Conservation (phyloP, 78 protist species). For the Acrasis kona region DNA sequence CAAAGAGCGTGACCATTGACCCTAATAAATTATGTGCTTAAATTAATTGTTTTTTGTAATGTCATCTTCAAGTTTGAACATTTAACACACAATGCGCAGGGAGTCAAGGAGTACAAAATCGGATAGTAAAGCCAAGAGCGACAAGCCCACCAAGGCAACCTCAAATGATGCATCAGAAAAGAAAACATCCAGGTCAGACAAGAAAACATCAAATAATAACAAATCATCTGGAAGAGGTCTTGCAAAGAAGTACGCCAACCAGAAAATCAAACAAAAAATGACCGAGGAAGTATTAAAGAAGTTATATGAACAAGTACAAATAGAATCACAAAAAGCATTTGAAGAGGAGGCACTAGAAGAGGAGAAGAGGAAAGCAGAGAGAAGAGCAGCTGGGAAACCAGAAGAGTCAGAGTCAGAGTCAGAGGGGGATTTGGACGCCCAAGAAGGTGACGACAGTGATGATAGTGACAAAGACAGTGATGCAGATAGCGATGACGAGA, state of each 20-base stretch:
- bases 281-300: background rate
- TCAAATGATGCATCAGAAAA: background rate
- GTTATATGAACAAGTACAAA: background rate
- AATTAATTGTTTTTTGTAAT: no score
- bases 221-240: background rate
- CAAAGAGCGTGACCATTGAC: constrained; percentile 89
- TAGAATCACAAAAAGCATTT: background rate
- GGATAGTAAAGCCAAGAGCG: background rate
- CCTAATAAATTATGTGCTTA: no score
- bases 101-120: background rate
- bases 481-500: background rate
- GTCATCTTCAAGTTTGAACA: no score
- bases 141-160: background rate
- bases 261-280: background rate
- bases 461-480: background rate
- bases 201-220: background rate
- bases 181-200: background rate
- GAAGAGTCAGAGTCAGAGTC: background rate
- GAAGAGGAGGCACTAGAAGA: background rate
- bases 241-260: background rate
- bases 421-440: background rate
- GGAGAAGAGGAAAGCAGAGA: background rate
- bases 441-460: background rate
- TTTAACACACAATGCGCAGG: no score
- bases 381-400: background rate